Conservation (phyloP, 108 stramenopile genomes). For the Stephanodiscus triporus region DNA sequence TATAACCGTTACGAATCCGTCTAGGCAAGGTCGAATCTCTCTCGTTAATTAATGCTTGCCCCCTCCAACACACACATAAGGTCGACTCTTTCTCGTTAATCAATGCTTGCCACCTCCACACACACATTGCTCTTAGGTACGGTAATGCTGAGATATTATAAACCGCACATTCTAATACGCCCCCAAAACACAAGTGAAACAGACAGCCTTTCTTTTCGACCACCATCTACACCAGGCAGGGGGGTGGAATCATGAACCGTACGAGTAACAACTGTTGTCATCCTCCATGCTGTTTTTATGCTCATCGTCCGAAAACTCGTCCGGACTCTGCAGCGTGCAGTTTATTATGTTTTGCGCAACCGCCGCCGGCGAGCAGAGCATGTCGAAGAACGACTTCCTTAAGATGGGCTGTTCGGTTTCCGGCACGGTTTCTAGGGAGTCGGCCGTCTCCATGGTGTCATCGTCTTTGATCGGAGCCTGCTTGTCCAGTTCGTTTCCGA, state of each 20-base stretch:
- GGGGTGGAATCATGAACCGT: neutral
- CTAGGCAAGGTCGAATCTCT: too few species aligned
- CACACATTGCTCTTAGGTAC: too few species aligned
- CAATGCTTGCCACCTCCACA: too few species aligned
- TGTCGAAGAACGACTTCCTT: constrained; percentile 8
- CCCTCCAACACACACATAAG: too few species aligned
- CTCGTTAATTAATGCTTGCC: too few species aligned
- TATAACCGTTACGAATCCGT: too few species aligned
- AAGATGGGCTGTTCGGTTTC: constrained; percentile 21
- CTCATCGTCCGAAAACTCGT: constrained; percentile 47
- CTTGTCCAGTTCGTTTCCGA: constrained; percentile 40
- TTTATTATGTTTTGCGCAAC: constrained; percentile 40
- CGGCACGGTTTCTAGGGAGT: constrained; percentile 44
- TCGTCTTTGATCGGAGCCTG: constrained; percentile 40
- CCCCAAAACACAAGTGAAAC: constrained; percentile 8
- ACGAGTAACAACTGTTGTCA: constrained; percentile 15
- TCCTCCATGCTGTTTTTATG: constrained; percentile 33
- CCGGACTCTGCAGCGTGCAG: constrained; percentile 28
- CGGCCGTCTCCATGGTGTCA: constrained; percentile 32
- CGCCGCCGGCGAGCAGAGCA: constrained; percentile 21
- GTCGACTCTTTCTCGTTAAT: too few species aligned
- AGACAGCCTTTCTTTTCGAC: neutral
- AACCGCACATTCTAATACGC: neutral
- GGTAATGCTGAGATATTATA: neutral
- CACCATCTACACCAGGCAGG: constrained; percentile 2